Percentiles rank a stretch among this genome's conserved stretches.
These are phyloP conservation scores for Populus euphratica DNA, from an alignment of 345 rosid species.

Conservation along the genomic window DNA sequence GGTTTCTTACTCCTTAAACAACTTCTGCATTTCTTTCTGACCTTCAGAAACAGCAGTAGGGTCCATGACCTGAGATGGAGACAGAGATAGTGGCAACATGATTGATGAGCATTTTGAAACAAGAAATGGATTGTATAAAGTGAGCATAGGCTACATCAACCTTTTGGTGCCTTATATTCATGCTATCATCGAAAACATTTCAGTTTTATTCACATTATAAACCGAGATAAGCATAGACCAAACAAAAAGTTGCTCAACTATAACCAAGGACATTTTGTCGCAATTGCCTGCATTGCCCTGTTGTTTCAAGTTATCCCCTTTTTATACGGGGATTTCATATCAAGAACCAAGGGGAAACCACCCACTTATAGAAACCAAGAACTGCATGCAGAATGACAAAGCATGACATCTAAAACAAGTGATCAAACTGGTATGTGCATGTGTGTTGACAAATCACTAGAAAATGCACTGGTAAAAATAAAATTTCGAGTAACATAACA, in stretches of 20 bases:
- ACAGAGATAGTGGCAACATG: not conserved
- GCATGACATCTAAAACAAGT: not conserved
- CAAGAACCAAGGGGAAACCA: not conserved
- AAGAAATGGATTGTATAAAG: not conserved
- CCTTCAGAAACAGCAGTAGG: slow-evolving; percentile 48
- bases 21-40: slow-evolving; percentile 55
- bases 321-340: not conserved
- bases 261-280: not conserved
- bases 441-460: not conserved
- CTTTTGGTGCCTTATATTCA: not conserved
- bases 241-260: not conserved
- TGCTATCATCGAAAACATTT: not conserved
- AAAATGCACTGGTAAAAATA: not conserved
- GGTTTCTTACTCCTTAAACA: slow-evolving; percentile 70
- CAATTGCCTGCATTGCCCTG: not conserved
- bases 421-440: not conserved
- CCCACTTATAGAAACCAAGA: not conserved
- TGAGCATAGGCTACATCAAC: not conserved
- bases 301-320: not conserved
- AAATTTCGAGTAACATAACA: not conserved
- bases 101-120: not conserved
- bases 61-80: slow-evolving; percentile 47
- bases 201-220: not conserved
- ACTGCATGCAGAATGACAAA: not conserved
- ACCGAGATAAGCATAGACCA: not conserved